Evolutionary conservation across 345 rosid genomes (phyloP).

Genomic region (Moringa oleifera): DNA sequence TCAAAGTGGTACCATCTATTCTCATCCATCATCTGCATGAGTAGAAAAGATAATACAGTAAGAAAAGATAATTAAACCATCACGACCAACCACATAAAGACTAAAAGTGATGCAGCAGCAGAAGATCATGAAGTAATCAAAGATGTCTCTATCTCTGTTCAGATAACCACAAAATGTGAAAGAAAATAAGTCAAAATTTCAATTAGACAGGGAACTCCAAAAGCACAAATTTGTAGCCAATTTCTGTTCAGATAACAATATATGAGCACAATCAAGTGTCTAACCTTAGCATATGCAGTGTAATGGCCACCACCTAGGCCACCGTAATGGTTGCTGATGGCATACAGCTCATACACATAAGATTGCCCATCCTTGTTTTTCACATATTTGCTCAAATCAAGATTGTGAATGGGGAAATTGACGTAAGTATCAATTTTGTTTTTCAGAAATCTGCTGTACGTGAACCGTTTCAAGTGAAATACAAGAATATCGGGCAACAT

Average conservation of each 20-base stretch:
- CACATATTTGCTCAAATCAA: conserved; percentile 75
- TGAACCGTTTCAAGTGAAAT: conserved; percentile 85
- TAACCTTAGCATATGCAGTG: conserved; percentile 92
- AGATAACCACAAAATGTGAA: no score
- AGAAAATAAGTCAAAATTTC: no score
- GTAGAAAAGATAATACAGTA: background rate
- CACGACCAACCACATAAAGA: no score
- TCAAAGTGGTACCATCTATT: conserved; percentile 91
- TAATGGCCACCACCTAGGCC: conserved; percentile 94
- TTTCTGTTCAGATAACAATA: background rate
- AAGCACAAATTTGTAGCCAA: background rate
- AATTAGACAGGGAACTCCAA: background rate
- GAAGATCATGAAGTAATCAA: background rate
- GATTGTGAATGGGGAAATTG: conserved; percentile 73
- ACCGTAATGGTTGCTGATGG: conserved; percentile 94
- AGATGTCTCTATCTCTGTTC: no score
- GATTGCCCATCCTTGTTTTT: conserved; percentile 53
- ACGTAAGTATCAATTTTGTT: conserved; percentile 80
- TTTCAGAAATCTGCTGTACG: conserved; percentile 72
- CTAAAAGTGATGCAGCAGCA: background rate
- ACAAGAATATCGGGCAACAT: conserved; percentile 87
- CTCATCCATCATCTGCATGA: conserved; percentile 76
- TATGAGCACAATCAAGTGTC: background rate
- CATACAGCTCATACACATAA: conserved; percentile 65
- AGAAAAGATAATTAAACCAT: no score